Base-by-base conservation (phyloP, 2,329 filamentous ascomycete species). In the Pseudocercospora cruenta region DNA sequence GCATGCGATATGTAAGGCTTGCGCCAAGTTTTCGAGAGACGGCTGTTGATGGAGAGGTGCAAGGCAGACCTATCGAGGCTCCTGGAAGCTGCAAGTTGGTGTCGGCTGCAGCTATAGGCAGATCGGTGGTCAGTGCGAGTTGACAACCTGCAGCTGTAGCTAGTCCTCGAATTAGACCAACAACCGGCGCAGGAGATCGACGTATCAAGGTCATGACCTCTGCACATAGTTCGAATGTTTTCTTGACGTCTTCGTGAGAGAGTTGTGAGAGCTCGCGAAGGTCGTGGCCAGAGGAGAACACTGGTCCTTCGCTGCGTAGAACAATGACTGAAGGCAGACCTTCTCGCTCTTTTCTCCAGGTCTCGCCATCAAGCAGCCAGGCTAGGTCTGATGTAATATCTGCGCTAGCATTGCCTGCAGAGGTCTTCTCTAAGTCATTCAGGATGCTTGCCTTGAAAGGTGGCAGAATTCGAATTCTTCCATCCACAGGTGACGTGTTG, bases 221-320 rank as follows among this genome's bases (percentile, higher is more conserved):
- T 22, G 68, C 68, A 58, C 68, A 69, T n/a, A 68, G 57, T 5
- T 58, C 60, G 39, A 68, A 69, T 2, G 66, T 66, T 51, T 63
- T 63, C 55, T 69, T 68, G 51, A 68, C 63, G 4, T 68, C 60
- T 24, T 54, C 62, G 12, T 58, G 54, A 2, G 66, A 64, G 22
- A 68, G 57, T n/a, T 60, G 61, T n/a, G 63, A 63, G 14, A 70
- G 58, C 26, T 70, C 68, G n/a, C 55, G 60, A 9, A 70, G 58
- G 36, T 70, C 68, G 58, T 70, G 68, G 4, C 68, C 68, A n/a
- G 68, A 66, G 9, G 54, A 67, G 47, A 70, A 70, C n/a, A 70
- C 66, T n/a, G 63, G 63, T 14, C 68, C 68, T 24, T 64, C 61
- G 51, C 68, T 68, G 8, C 68, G 58, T 4, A 70, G 58, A 8